Conservation (phyloP, 2,329 filamentous ascomycete genomes). For the Talaromyces funiculosus region DNA sequence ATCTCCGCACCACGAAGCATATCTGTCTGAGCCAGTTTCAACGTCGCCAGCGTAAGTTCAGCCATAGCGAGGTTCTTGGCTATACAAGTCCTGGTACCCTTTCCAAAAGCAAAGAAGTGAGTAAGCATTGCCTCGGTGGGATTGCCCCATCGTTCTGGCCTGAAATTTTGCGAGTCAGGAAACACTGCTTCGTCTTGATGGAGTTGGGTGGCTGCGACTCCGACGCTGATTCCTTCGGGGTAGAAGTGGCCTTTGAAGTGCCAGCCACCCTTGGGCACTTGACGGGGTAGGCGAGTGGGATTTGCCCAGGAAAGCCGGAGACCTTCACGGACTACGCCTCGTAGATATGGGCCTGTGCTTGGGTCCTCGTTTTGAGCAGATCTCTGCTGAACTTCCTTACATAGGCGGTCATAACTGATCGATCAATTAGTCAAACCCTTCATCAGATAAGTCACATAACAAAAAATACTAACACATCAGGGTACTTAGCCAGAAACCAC, state of each 20-base stretch:
- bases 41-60: conserved; percentile 41
- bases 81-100: conserved; percentile 46
- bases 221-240: conserved; percentile 43
- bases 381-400: conserved; percentile 27
- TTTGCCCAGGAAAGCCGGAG: conserved; percentile 50
- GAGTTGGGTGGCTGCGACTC: conserved; percentile 42
- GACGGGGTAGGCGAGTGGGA: conserved; percentile 46
- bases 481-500: conserved; percentile 42
- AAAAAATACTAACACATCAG: conserved; percentile 20
- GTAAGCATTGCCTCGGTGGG: conserved; percentile 36
- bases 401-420: conserved; percentile 30
- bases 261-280: conserved; percentile 39
- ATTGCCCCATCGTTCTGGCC: conserved; percentile 46
- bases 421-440: not conserved
- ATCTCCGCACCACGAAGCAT: conserved; percentile 42
- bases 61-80: conserved; percentile 44
- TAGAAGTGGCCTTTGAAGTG: conserved; percentile 35
- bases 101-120: conserved; percentile 46
- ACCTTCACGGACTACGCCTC: conserved; percentile 47
- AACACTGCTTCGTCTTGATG: conserved; percentile 45
- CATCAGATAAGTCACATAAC: not conserved
- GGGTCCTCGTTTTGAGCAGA: conserved; percentile 23
- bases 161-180: conserved; percentile 38
- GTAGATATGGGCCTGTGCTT: conserved; percentile 38
- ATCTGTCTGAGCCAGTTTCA: conserved; percentile 39